These are phyloP conservation scores for Auricularia sp. DNA, from an alignment of 768 basidiomycete genomes.

Conservation along the genomic window DNA sequence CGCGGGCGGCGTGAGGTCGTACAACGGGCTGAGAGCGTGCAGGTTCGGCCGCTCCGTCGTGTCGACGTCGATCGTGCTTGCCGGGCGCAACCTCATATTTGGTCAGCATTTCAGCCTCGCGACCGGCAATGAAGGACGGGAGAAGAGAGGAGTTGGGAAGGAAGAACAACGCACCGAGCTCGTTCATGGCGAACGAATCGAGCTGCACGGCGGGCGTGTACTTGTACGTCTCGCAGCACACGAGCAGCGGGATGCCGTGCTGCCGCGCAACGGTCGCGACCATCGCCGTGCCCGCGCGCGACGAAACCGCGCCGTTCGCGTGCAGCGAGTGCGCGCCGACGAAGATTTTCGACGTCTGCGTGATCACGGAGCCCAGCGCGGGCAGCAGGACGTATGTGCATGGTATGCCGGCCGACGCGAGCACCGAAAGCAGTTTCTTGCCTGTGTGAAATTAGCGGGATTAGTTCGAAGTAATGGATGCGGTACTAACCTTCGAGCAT, in stretches of 20 bases:
- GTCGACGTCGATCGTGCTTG: slow-evolving; percentile 1
- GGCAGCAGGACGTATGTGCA: slow-evolving; percentile 91
- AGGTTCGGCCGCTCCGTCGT: slow-evolving; percentile 40
- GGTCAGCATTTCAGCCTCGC: no score
- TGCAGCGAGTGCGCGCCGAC: slow-evolving; percentile 92
- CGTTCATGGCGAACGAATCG: slow-evolving; percentile 93
- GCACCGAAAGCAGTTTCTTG: slow-evolving; percentile 60
- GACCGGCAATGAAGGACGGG: no score
- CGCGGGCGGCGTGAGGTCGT: slow-evolving; percentile 87
- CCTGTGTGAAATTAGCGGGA: slow-evolving; percentile 35
- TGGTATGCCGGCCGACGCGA: slow-evolving; percentile 61
- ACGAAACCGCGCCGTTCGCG: slow-evolving; percentile 89
- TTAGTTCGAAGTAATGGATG: not conserved
- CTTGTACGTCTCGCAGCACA: slow-evolving; percentile 98
- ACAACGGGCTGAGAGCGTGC: slow-evolving; percentile 77
- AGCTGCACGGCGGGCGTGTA: slow-evolving; percentile 88
- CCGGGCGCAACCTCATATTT: no score
- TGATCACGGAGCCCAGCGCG: slow-evolving; percentile 68
- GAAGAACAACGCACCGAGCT: slow-evolving; percentile 55
- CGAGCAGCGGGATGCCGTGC: slow-evolving; percentile 83
- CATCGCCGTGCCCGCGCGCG: slow-evolving; percentile 88
- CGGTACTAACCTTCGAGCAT: slow-evolving; percentile 65
- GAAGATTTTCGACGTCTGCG: slow-evolving; percentile 74
- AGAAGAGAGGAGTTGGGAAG: not conserved
- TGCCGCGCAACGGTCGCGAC: slow-evolving; percentile 95